These are phyloP conservation scores for Glycine latifolia DNA, from an alignment of 306 rosid genomes.

Conservation along the genomic window DNA sequence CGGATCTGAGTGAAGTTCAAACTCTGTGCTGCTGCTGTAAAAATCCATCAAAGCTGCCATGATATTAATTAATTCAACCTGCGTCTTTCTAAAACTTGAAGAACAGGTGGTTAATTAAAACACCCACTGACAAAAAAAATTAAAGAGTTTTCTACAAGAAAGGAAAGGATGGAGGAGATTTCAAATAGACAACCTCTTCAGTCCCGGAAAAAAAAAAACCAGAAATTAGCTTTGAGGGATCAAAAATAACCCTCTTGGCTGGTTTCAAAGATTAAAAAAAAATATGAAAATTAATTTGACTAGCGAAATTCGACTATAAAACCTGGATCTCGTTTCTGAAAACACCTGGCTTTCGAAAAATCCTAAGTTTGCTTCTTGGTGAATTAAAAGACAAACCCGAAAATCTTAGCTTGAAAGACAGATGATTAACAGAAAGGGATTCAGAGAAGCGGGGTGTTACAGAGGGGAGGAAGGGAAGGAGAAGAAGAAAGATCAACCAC, in stretches of 20 bases:
- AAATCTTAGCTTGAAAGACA: conserved; percentile 86
- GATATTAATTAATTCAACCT: conserved; percentile 50
- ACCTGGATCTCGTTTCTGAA: conserved; percentile 99
- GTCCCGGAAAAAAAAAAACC: background rate
- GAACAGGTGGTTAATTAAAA: conserved; percentile 56
- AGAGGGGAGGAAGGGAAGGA: conserved; percentile 55
- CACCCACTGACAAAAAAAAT: no score
- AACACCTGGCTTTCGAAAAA: conserved; percentile 92
- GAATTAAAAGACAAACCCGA: conserved; percentile 80
- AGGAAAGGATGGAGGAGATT: conserved; percentile 60
- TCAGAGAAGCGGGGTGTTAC: conserved; percentile 89
- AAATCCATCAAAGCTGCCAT: conserved; percentile 84
- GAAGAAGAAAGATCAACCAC: background rate
- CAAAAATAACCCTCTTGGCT: conserved; percentile 22
- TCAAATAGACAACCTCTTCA: conserved; percentile 82
- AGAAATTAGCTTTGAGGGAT: conserved; percentile 58
- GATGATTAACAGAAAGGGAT: conserved; percentile 99
- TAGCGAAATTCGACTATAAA: background rate
- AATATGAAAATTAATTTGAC: no score
- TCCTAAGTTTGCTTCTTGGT: conserved; percentile 75
- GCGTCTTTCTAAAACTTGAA: conserved; percentile 68
- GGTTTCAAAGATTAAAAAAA: background rate
- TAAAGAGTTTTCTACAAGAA: conserved; percentile 29
- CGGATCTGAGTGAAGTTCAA: conserved; percentile 61
- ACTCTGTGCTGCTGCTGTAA: conserved; percentile 53